Conservation (phyloP, 176 grass and related monocot genomes). For the Oryza meridionalis region DNA sequence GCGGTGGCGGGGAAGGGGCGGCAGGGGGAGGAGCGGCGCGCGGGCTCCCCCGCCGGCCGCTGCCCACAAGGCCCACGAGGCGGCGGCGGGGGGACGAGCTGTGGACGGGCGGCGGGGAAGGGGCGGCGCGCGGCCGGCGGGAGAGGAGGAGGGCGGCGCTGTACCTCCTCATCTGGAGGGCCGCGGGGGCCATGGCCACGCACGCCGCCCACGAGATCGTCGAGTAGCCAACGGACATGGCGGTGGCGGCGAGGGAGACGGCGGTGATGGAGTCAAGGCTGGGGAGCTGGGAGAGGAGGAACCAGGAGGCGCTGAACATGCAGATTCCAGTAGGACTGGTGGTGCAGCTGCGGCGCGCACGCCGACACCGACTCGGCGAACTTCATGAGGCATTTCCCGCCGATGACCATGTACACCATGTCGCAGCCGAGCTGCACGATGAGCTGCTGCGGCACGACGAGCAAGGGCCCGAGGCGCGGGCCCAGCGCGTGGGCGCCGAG, state of each 20-base stretch:
- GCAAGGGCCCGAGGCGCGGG: constrained; percentile 69
- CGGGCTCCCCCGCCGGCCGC: too few relatives aligned
- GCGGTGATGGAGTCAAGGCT: constrained; percentile 68
- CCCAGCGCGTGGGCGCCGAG: constrained; percentile 79
- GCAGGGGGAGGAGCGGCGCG: too few relatives aligned
- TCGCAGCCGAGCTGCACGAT: constrained; percentile 69
- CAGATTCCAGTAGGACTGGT: constrained; percentile 77
- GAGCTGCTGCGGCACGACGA: constrained; percentile 82
- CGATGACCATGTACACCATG: constrained; percentile 88
- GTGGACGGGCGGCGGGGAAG: too few relatives aligned
- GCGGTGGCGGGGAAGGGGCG: too few relatives aligned
- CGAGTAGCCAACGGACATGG: constrained; percentile 75
- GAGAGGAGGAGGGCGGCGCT: too few relatives aligned
- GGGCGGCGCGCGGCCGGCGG: too few relatives aligned
- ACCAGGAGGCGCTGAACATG: constrained; percentile 74
- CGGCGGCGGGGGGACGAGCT: too few relatives aligned
- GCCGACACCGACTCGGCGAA: constrained; percentile 40
- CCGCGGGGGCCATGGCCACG: constrained; percentile 40
- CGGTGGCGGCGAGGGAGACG: constrained; percentile 71
- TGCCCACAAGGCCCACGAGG: too few relatives aligned
- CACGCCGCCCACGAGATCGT: constrained; percentile 67
- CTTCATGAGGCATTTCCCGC: constrained; percentile 71
- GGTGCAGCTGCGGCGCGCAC: constrained; percentile 46
- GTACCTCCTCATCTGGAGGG: too few relatives aligned
- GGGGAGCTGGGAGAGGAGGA: constrained; percentile 72